Base-by-base conservation (phyloP, 257 asterid species). In the Solanum medicagineum region DNA sequence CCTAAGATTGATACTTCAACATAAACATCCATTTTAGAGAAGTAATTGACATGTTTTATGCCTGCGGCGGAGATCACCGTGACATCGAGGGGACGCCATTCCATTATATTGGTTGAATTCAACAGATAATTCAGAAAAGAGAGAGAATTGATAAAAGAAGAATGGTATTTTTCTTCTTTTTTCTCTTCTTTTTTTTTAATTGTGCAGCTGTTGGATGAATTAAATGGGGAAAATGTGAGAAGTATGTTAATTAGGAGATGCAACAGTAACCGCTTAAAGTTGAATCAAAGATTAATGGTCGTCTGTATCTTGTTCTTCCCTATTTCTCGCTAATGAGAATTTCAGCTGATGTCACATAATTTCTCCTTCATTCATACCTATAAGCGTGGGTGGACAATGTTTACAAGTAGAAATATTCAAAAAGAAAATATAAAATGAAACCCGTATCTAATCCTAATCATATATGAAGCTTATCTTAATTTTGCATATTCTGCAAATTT, bases 21-120 rank as follows among this genome's bases (percentile, higher is more conserved):
- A 87, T 92, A 93, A 60, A 93, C 90, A 73, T 89, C 90, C 95
- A 92, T 93, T 69, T 89, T 91, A 2, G 90, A 88, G 85, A 93
- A 89, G 5, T 80, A 66, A 63, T 84, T 91, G 54, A 89, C 92
- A 85, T 92, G 88, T 81, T 92, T 93, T 19, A 93, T 40, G 22
- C 88, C 94, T 7, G 91, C 85, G 2, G 95, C 93, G 5, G 94
- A 92, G 20, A 85, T 75, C 63, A 93, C 60, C 69, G 87, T 91
- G 86, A 92, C 75, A 40, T 92, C 86, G 40, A 92, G 16, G 10
- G 92, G 90, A 8, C 93, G 87, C 79, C 87, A 92, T 88, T 93
- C 96, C 95, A 92, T 93, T 54, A 60, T n/a, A 60, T 60, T 60
- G 15, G 20, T 26, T 70, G 47, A 51, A 84, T 53, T 79, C 83